These are phyloP conservation scores for Dioscorea zingiberensis DNA, from an alignment of 106 monocot species.

Conservation along the genomic window DNA sequence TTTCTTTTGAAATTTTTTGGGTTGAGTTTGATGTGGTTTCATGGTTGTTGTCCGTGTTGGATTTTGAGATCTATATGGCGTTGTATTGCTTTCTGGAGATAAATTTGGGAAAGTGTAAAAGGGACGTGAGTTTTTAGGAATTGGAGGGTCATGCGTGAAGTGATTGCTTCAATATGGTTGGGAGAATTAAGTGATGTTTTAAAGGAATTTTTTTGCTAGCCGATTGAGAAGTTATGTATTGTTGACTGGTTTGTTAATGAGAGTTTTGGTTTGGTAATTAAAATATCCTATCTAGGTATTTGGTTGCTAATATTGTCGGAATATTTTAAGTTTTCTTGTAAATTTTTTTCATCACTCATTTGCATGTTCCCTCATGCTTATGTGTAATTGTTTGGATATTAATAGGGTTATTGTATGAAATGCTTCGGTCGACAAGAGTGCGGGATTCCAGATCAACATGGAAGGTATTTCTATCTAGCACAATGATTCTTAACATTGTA, in stretches of 20 bases:
- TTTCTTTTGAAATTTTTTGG: background rate
- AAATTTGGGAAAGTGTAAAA: no score
- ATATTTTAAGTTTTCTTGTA: background rate
- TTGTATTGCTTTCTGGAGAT: background rate
- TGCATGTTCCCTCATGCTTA: background rate
- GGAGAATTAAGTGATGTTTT: no score
- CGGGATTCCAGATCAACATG: slow-evolving; percentile 10
- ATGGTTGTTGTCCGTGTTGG: no score
- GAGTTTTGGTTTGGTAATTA: background rate
- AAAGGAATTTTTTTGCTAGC: no score
- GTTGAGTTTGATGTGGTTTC: background rate
- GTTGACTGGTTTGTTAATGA: background rate
- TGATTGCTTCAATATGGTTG: no score
- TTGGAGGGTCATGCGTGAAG: no score
- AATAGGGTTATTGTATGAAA: slow-evolving; percentile 15
- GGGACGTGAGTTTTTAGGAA: no score
- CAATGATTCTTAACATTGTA: no score
- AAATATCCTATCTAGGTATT: background rate
- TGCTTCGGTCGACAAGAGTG: slow-evolving; percentile 7
- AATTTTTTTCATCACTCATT: background rate
- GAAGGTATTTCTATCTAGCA: slow-evolving; percentile 9
- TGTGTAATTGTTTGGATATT: background rate
- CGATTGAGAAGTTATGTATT: background rate
- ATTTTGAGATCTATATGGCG: background rate
- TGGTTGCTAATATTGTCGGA: background rate